Evolutionary conservation across 176 grass and related monocot genomes (phyloP), one percentile per base, ranked within the genome.

Genomic region (Typha latifolia): DNA sequence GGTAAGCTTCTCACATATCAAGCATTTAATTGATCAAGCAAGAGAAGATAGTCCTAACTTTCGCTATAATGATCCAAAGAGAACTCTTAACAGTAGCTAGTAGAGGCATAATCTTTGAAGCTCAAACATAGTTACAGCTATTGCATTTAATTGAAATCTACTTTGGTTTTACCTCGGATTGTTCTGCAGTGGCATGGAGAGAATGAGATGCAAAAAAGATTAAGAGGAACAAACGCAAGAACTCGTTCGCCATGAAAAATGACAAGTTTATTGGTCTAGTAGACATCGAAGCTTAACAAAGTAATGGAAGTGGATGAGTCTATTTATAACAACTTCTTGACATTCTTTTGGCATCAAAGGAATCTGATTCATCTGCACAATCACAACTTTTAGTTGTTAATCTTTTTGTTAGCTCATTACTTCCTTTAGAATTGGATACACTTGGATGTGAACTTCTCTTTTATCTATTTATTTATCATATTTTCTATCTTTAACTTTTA

Each of bases 311-410:
- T 37, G 5, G 26, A 1, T 16, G 32, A 57, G 15, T 67, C 64
- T 67, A 59, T 86, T 97, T 91, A 77, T 89, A 97, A 82, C 69
- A 61, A 71, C 49, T 53, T 31, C 24, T 50, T 22, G 76, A 47
- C 49, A 72, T 72, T 82, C 72, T 76, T 78, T 78, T 20, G 53
- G 47, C 52, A 22, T 78, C 49, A 69, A 22, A 37, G 72, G 93
- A 89, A 89, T 92, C 86, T 63, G 81, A 86, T 89, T 87, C 93
- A 89, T 82, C 82, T 96, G 56, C 48, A 37, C 47, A 14, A 80
- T 10, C 32, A 61, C 26, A 63, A 57, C 51, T 53, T 77, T 72
- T 67, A 72, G 82, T 72, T 64, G 57, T 62, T 65, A 64, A 49
- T 55, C 67, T 69, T 78, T 37, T 72, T 69, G 80, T 21, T 51